Base-by-base conservation (phyloP, 164 flowering plant species). In the Kalanchoe fedtschenkoi region DNA sequence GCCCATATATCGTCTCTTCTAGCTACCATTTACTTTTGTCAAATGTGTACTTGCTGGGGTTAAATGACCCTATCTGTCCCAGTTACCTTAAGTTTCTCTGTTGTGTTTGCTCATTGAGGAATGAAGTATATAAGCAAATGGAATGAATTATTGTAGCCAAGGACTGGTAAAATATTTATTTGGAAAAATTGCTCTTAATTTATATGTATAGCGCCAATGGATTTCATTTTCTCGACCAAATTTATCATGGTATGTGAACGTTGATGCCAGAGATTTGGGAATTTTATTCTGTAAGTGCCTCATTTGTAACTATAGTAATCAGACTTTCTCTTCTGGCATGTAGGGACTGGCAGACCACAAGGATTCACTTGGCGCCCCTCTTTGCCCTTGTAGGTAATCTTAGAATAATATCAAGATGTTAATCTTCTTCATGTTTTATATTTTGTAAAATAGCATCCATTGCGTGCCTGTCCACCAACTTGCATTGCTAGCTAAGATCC, bases 301-400 rank as follows among this genome's bases (percentile, higher is more conserved):
- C 56, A 24, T 26, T 26, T 7, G n/a, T 51, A 51, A 10, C 32
- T 24, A 26, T 51, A 51, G 24, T 58, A 33, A 32, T 58, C 30
- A 28, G 26, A 37, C 35, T 44, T 5, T 19, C 7, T 62, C 32
- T 34, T 43, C 10, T 10, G 39, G 2, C 7, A 66, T 37, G 43
- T 61, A 87, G 89, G 93, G 93, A 22, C 74, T 87, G 78, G 93
- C 98, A 4, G 98, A 93, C 17, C 98, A 92, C 69, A 92, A 86
- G 75, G 98, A 92, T 78, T 67, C 91, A 67, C 51, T 89, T 68
- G 98, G 98, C 60, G 98, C 98, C 53, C 98, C 98, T 57, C 92
- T 92, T 44, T 92, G 98, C 75, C 98, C 98, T 65, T 92, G 98
- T 66, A 80, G 96, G 98, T 92, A 77, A 69, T 63, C 34, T n/a